Conservation (phyloP, 2,329 filamentous ascomycete species). For the Diaporthe citrichinensis region DNA sequence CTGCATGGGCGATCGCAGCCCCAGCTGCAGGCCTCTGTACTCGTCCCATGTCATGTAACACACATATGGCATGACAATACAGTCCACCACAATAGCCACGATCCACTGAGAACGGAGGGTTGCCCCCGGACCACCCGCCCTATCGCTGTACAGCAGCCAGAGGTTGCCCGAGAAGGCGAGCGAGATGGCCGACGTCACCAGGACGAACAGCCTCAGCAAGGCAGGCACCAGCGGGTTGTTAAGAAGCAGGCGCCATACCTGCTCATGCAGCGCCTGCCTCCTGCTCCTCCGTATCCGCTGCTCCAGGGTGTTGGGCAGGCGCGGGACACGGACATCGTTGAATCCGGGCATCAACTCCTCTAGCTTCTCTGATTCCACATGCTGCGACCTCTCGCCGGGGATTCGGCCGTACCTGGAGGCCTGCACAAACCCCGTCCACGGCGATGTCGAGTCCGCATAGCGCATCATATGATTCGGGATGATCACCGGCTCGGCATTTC, state of each 20-base stretch:
- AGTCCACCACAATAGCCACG: constrained; percentile 91
- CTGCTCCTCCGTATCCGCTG: constrained; percentile 40
- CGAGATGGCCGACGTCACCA: constrained; percentile 85
- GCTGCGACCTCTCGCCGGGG: constrained; percentile 61
- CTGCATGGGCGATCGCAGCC: constrained; percentile 83
- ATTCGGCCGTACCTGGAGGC: constrained; percentile 67
- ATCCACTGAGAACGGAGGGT: constrained; percentile 77
- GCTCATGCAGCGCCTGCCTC: constrained; percentile 68
- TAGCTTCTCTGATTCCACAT: constrained; percentile 62
- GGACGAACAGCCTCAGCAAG: constrained; percentile 84
- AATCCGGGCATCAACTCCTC: constrained; percentile 62
- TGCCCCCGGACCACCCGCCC: constrained; percentile 50
- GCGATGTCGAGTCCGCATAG: constrained; percentile 57
- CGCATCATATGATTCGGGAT: constrained; percentile 60
- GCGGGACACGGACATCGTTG: constrained; percentile 52
- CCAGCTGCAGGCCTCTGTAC: constrained; percentile 93
- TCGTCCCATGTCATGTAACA: constrained; percentile 97
- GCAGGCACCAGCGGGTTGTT: constrained; percentile 89
- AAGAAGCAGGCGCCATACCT: constrained; percentile 78
- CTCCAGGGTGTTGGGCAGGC: constrained; percentile 34
- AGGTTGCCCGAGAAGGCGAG: constrained; percentile 85
- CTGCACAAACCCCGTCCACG: constrained; percentile 68
- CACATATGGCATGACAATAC: constrained; percentile 89
- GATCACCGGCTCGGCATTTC: constrained; percentile 71
- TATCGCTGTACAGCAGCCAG: constrained; percentile 62